These are phyloP conservation scores for Albizia julibrissin DNA, from an alignment of 306 rosid species.

Conservation along the genomic window DNA sequence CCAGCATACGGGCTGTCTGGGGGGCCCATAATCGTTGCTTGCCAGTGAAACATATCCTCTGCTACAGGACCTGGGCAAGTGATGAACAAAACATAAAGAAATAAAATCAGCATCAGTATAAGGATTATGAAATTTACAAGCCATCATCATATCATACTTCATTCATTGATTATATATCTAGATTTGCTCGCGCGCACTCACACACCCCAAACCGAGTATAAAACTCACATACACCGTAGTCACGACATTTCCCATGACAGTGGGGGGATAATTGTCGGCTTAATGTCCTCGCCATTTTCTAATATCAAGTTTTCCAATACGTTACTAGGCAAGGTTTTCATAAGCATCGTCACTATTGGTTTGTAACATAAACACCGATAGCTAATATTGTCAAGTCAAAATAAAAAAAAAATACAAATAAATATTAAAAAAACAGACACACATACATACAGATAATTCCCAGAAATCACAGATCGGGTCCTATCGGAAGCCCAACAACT, in stretches of 20 bases:
- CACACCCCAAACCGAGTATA: neutral
- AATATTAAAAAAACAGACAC: neutral
- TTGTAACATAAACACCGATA: neutral
- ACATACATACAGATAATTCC: neutral
- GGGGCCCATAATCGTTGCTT: slow-evolving; percentile 90
- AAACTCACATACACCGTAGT: neutral
- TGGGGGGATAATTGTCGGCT: neutral
- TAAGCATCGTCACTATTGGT: neutral
- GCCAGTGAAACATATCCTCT: slow-evolving; percentile 93
- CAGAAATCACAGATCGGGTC: slow-evolving; percentile 43
- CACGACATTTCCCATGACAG: neutral
- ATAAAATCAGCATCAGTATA: neutral
- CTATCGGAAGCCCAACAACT: neutral
- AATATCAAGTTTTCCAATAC: neutral
- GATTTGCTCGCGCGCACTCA: neutral
- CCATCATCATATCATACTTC: slow-evolving; percentile 4
- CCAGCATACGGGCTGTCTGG: slow-evolving; percentile 88
- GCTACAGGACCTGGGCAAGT: slow-evolving; percentile 73
- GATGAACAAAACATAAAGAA: slow-evolving; percentile 17
- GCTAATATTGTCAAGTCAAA: neutral
- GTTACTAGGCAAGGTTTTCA: neutral
- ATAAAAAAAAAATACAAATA: neutral
- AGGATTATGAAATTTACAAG: neutral
- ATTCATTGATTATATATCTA: slow-evolving; percentile 13
- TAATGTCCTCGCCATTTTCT: neutral